Evolutionary conservation across 305 asterid genomes (phyloP), one percentile per base, ranked within the genome.

Genomic region (Withania somnifera): DNA sequence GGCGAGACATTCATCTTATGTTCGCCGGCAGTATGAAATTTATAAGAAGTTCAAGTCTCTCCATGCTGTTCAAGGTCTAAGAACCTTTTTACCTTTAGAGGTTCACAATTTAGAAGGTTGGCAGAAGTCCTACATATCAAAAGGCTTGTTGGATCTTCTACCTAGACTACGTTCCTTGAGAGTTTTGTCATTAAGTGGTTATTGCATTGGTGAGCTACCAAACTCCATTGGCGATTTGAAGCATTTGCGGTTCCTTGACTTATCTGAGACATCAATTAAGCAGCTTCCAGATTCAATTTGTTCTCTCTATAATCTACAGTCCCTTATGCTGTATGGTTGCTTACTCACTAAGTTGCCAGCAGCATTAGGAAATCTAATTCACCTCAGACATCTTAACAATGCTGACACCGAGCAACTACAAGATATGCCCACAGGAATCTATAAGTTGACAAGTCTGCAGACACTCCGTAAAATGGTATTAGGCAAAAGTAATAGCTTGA

Each of bases 61-160:
- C 60, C 19, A 64, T 34, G 77, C 66, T 24, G 84, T 64, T 54
- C 14, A 13, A 42, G 68, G 88, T 57, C 75, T 93, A 85, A 87
- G 95, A 71, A 93, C 95, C 2, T 92, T 92, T 87, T 77, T 93
- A 51, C 93, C 94, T 11, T 87, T 91, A 93, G 91, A 92, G 28
- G 91, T 89, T 73, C 90, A 89, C 61, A 87, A 88, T 22, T 73
- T 86, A 45, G 88, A 84, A 11, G 88, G 88, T 60, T 90, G 94
- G 93, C 94, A 91, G 38, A 90, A 94, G 56, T 92, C 86, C 87
- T 89, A 87, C 85, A 57, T 93, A 63, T 91, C 97, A 30, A 89
- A 89, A 54, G 61, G 61, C 88, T 88, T 89, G 45, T 88, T 77
- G 32, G 89, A 89, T 60, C 67, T 93, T 68, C 84, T 93, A 28